Evolutionary conservation across 2,329 filamentous ascomycete species (phyloP), one percentile per base, ranked within the genome.

Genomic region (Epichloe elymi): DNA sequence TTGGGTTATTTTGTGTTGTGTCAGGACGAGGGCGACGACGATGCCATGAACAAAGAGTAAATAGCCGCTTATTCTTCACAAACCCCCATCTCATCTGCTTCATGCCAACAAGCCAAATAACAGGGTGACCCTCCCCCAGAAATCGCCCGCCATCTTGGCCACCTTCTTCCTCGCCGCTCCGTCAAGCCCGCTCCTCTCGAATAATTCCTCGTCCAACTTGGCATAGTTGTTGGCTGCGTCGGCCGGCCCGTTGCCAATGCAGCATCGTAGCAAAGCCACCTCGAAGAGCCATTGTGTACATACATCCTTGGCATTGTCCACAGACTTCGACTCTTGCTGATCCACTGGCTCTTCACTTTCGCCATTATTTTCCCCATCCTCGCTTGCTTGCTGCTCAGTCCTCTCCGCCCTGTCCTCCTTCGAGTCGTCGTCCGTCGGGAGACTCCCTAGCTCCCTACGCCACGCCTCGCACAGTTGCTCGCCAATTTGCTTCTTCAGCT

Each of bases 81-180:
- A 2, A 15, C 5, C 3, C n/a, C n/a, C 3, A 11, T 30, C 14
- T 19, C 10, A 19, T 30, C 23, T 19, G n/a, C 48, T 23, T 50
- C 36, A 75, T 57, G 74, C 74, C 56, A 96, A 68, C 51, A 95
- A 69, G 2, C 86, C 88, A 68, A 96, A 95, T 26, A 96, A 66
- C 55, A 96, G 67, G 64, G 79, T 83, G 11, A 86, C 93, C 60
- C 85, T 70, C 85, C 87, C 81, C 81, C 87, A 93, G 65, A 93
- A 94, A 48, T 90, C 87, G 44, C 75, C 71, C 5, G 87, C 79
- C 15, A 74, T 71, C 65, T 83, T 85, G 57, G 63, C 66, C 38
- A 94, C 65, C 55, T 78, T 78, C 43, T 74, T 66, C 15, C 69
- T 70, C 5, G 66, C 68, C 11, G 71, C 65, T 30, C 75, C 71